Base-by-base conservation (phyloP, 1,284 basidiomycete species). In the Dichomitus squalens region DNA sequence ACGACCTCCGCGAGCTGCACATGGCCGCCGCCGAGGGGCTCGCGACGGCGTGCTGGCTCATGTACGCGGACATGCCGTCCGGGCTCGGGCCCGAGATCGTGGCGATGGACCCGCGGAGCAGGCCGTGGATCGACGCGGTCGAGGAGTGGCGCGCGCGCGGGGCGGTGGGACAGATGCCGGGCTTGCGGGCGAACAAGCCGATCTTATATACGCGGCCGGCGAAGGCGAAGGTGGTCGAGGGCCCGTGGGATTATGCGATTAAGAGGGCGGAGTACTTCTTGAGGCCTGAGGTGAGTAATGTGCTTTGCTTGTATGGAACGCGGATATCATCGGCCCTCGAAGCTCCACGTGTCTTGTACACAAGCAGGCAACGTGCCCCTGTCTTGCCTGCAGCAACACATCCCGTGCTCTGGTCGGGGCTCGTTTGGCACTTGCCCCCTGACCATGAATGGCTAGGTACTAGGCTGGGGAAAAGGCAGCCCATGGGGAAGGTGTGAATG, bases 1-100 rank as follows among this genome's bases (percentile, higher is more conserved):
- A 78, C 63, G 76, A 80, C 62, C 74, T 85, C 20, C 74, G 74
- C 23, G 73, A 84, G 21, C 65, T 86, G 39, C 86, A 89, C 64
- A 70, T 80, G 56, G 86, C 83, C 79, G 87, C 82, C 1, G 87
- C 87, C 1, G 77, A 85, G 64, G 88, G 87, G 0, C 75, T 91
- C 25, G 84, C 83, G 20, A 79, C 86, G 58, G 85, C 78, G n/a
- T 90, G 88, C 65, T 87, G 80, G 68, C 66, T 85, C 29, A 74
- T 79, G 49, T 90, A 90, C 66, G 82, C 80, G 1, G 88, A 90
- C 64, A 82, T 84, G 64, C 68, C 74, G 27, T 77, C 79, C 5
- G 87, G 87, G 2, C 66, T 90, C 25, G 85, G 83, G 3, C 83
- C 88, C 0, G 88, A 91, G 62, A 68, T 77, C 49, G 72, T 84